Evolutionary conservation across 2,329 filamentous ascomycete species (phyloP).

Genomic region (Aaosphaeria arxii): DNA sequence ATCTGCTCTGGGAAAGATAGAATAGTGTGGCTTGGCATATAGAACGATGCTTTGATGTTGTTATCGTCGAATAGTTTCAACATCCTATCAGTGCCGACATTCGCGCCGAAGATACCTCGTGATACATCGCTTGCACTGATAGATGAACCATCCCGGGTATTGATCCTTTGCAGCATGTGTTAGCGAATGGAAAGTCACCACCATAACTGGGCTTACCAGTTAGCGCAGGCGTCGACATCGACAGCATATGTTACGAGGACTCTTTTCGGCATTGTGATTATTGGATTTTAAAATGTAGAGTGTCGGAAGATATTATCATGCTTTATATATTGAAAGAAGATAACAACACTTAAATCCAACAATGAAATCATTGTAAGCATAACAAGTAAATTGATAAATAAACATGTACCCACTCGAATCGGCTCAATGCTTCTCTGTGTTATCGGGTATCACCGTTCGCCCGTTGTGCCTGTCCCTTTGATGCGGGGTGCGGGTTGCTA

Average conservation of each 20-base stretch:
- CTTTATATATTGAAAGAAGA: not conserved
- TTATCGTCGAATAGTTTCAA: not conserved
- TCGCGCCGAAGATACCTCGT: not conserved
- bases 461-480: no score
- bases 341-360: no score
- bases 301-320: not conserved
- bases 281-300: not conserved
- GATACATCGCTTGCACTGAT: not conserved
- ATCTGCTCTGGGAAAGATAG: not conserved
- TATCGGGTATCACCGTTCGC: no score
- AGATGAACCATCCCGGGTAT: not conserved
- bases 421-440: no score
- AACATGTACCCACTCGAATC: no score
- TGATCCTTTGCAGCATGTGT: not conserved
- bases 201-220: not conserved
- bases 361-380: no score
- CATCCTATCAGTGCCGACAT: not conserved
- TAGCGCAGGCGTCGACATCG: not conserved
- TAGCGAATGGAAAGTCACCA: not conserved
- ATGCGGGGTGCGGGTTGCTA: no score
- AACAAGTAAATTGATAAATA: no score
- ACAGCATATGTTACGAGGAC: not conserved
- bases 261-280: not conserved
- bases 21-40: not conserved
- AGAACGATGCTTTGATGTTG: not conserved